These are phyloP conservation scores for Alternaria arborescens DNA, from an alignment of 2,329 filamentous ascomycete species.

Conservation along the genomic window DNA sequence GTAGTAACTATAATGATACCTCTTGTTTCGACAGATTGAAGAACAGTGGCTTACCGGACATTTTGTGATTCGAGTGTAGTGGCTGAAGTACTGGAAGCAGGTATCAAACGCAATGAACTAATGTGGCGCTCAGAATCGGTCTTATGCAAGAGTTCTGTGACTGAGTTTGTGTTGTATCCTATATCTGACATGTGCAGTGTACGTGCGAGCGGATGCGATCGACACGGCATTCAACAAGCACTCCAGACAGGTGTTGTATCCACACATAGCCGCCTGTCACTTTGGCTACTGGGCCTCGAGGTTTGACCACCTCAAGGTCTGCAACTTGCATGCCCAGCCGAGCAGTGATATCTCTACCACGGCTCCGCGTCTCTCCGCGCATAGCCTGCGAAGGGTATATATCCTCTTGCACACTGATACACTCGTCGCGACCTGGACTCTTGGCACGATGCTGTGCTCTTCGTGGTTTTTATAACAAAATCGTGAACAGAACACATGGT, in stretches of 20 bases:
- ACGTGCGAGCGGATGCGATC: too few species aligned
- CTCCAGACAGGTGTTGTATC: too few species aligned
- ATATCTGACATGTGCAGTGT: too few species aligned
- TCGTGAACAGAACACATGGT: not conserved
- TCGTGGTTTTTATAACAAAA: not conserved
- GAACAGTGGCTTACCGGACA: too few species aligned
- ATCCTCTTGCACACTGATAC: not conserved
- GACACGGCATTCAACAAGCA: too few species aligned
- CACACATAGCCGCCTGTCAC: not conserved
- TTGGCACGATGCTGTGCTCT: not conserved
- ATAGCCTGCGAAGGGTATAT: not conserved
- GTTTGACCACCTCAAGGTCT: not conserved
- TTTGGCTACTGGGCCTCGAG: not conserved
- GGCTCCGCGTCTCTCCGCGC: too few species aligned
- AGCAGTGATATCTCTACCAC: not conserved
- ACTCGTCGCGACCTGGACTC: not conserved
- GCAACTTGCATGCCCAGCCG: not conserved
- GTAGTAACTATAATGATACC: not conserved
- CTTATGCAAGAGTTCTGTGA: too few species aligned
- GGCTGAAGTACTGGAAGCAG: not conserved
- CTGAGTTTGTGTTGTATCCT: too few species aligned
- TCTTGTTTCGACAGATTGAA: too few species aligned
- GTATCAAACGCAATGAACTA: not conserved
- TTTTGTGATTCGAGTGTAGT: not conserved
- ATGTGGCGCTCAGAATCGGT: too few species aligned